A percentile compares a stretch with the other conserved stretches of the same genome.
phyloP scores from a whole-genome alignment of 495 filamentous ascomycete species.

The Glonium stellatum region DNA sequence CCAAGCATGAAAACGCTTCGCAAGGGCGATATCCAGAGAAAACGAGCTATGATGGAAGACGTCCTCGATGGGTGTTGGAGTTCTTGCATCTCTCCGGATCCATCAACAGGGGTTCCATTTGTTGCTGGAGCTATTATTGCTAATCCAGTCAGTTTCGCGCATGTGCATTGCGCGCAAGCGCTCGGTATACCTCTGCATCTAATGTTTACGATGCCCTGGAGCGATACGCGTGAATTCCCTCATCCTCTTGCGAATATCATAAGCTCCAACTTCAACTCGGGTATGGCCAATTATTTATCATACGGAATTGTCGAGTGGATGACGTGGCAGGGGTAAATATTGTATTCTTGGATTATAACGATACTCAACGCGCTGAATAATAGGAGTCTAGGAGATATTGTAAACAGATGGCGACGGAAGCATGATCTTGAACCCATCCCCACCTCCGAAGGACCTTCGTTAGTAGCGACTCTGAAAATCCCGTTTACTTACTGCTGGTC shows the following conservation, averaged over 20 bases:
- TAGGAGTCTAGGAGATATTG: too few relatives aligned
- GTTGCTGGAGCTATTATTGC: constrained; percentile 78
- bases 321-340: constrained; percentile 59
- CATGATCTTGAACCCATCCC: too few relatives aligned
- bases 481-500: constrained; percentile 21
- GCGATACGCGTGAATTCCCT: constrained; percentile 60
- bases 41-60: constrained; percentile 59
- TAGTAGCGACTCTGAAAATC: constrained; percentile 35
- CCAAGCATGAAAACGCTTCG: constrained; percentile 60
- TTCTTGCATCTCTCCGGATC: constrained; percentile 54
- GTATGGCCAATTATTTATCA: constrained; percentile 62
- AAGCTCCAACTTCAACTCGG: constrained; percentile 49
- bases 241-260: constrained; percentile 67
- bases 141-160: constrained; percentile 76
- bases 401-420: too few relatives aligned
- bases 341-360: too few relatives aligned
- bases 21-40: constrained; percentile 58
- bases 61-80: constrained; percentile 76
- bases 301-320: constrained; percentile 74
- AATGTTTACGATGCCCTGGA: constrained; percentile 76
- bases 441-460: not conserved
- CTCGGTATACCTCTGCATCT: constrained; percentile 71
- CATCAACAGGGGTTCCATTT: constrained; percentile 48
- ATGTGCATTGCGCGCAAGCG: constrained; percentile 75
- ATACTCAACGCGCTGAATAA: too few relatives aligned